A percentile compares a stretch with the other conserved stretches of the same genome.
These are phyloP conservation scores for Flueggea neowawraea DNA, from an alignment of 441 rosid genomes.

Conservation along the genomic window DNA sequence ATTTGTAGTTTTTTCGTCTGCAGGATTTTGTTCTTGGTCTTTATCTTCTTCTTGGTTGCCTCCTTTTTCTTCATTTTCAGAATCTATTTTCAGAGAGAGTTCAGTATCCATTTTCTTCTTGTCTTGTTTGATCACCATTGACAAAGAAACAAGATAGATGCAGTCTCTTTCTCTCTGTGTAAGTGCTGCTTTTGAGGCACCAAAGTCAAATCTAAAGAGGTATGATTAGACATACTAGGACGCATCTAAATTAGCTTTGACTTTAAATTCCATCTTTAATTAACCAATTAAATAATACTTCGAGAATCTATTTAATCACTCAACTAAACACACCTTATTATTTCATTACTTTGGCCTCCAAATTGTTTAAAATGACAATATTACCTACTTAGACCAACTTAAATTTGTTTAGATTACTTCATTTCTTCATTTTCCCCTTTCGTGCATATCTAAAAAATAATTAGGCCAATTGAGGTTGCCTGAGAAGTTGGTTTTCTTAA, in stretches of 20 bases:
- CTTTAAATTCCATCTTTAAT: constrained; percentile 29
- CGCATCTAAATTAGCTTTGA: constrained; percentile 67
- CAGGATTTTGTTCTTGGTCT: constrained; percentile 11
- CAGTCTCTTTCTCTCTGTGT: background rate
- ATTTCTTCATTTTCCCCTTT: too few relatives aligned
- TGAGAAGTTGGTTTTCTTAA: too few relatives aligned
- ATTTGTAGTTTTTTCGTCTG: constrained; percentile 2
- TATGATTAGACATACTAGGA: constrained; percentile 44
- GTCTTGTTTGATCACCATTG: constrained; percentile 6
- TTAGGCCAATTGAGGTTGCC: too few relatives aligned
- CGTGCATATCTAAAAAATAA: too few relatives aligned
- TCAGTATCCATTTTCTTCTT: constrained; percentile 39
- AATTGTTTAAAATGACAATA: too few relatives aligned
- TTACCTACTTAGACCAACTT: too few relatives aligned
- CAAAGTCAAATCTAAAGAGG: constrained; percentile 67
- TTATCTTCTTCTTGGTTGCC: constrained; percentile 11
- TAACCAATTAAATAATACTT: too few relatives aligned
- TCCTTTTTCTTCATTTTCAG: constrained; percentile 6
- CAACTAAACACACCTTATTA: too few relatives aligned
- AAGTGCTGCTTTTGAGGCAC: constrained; percentile 47
- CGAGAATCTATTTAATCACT: too few relatives aligned
- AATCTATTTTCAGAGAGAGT: constrained; percentile 56
- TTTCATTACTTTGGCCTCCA: too few relatives aligned
- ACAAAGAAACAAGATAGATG: background rate
- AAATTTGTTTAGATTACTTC: too few relatives aligned